A percentile compares a stretch with the other conserved stretches of the same genome.
Conservation (phyloP, 1,139 yeast genomes). For the Sugiyamaella grinbergsii region DNA sequence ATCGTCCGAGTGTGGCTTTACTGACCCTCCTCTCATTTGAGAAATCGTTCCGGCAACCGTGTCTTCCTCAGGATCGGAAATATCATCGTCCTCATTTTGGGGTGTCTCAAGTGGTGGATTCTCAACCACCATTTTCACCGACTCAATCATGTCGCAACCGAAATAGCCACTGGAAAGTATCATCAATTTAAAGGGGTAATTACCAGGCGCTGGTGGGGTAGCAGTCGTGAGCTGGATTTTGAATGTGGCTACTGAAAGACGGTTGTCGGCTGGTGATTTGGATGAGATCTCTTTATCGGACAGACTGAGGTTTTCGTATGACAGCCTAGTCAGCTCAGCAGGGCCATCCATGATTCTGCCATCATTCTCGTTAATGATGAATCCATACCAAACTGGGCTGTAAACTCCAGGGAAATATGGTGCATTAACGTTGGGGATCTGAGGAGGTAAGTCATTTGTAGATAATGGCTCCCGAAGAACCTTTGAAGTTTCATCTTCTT, state of each 20-base stretch:
- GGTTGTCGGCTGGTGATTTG: slow-evolving; percentile 44
- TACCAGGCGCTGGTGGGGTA: slow-evolving; percentile 68
- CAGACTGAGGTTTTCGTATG: slow-evolving; percentile 57
- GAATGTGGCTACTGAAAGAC: slow-evolving; percentile 64
- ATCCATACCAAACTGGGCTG: slow-evolving; percentile 61
- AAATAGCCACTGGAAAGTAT: slow-evolving; percentile 43
- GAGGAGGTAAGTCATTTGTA: slow-evolving; percentile 65
- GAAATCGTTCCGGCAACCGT: slow-evolving; percentile 59
- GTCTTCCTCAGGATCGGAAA: slow-evolving; percentile 70
- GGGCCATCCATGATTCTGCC: slow-evolving; percentile 76
- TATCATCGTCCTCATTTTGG: slow-evolving; percentile 38
- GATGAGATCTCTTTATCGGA: slow-evolving; percentile 48
- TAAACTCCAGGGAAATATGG: slow-evolving; percentile 70
- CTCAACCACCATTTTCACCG: slow-evolving; percentile 45
- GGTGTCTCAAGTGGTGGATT: slow-evolving; percentile 38
- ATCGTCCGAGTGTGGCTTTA: slow-evolving; percentile 26
- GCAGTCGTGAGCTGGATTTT: slow-evolving; percentile 72
- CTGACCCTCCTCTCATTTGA: slow-evolving; percentile 63
- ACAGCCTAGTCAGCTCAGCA: slow-evolving; percentile 54
- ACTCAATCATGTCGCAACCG: slow-evolving; percentile 45
- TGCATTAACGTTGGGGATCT: slow-evolving; percentile 61
- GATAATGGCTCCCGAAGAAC: slow-evolving; percentile 71
- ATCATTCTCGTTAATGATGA: slow-evolving; percentile 71
- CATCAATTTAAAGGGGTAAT: slow-evolving; percentile 53
- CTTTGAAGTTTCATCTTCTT: slow-evolving; percentile 58